Base-by-base conservation (phyloP, 768 basidiomycete genomes). In the Ramaria sp. region DNA sequence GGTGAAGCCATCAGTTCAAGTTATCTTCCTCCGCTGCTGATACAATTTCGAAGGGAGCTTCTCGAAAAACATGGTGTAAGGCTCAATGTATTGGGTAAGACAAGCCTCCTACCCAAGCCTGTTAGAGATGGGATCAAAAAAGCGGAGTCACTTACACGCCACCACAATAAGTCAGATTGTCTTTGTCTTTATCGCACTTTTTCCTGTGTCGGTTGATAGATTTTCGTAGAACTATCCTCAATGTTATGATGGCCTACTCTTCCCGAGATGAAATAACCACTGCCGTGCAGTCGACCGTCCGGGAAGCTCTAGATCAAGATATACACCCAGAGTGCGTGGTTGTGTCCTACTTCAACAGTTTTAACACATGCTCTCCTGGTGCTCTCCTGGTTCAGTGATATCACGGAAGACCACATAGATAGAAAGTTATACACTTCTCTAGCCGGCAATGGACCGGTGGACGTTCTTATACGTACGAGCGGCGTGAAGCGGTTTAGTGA, bases 201-300 rank as follows among this genome's bases (percentile, higher is more conserved):
- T 7, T 27, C 32, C 24, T 34, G 32, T 13, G 32, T 9, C 24
- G 24, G 24, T 56, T 32, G 56, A 20, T 48, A 16, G 38, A 32
- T 43, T 15, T 24, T 10, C 9, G 16, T 53, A 97, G 94, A 30
- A 82, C 88, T 1, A 84, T 94, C 25, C 73, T 98, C 34, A 97
- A 98, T 63, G 71, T 98, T 4, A 91, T 88, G 69, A 90, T 93
- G 75, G 85, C 95, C 0, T 99, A 97, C 63, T 76, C 91, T 4
- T 86, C 93, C 1, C 78, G 85, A 27, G 89, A 99, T 63, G 96
- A 99, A 67, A 93, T 98, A 12, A 78, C 88, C 2, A 78, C 80
- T 0, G 88, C 95, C 0, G 78, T 97, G 2, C 71, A 81, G 57
- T 67, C 71, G 1, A 61, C 66, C 10, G 61, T 69, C 1, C 37